A percentile compares a stretch with the other conserved stretches of the same genome.
These are phyloP conservation scores for Fusarium sp. DNA, from an alignment of 2,329 filamentous ascomycete genomes.

Conservation along the genomic window DNA sequence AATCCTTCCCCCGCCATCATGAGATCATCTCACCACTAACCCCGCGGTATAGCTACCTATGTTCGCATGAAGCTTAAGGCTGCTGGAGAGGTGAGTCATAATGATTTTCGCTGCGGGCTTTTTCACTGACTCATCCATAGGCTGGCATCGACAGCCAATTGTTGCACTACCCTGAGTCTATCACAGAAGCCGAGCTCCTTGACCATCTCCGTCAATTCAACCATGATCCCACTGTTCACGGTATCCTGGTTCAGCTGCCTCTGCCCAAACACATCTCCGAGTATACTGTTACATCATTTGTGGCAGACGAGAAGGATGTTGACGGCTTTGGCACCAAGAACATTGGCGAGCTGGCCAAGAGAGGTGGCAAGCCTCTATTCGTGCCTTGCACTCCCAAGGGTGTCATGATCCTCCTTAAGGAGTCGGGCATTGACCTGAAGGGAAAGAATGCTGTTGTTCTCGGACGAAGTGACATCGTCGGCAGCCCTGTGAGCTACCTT, in stretches of 20 bases:
- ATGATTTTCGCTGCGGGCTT: background rate
- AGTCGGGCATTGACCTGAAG: slow-evolving; percentile 83
- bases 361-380: slow-evolving; percentile 89
- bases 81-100: slow-evolving; percentile 79
- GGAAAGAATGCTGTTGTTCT: slow-evolving; percentile 97
- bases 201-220: slow-evolving; percentile 86
- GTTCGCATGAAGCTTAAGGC: slow-evolving; percentile 99
- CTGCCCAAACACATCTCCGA: slow-evolving; percentile 91
- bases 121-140: slow-evolving; percentile 57
- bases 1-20: slow-evolving; percentile 43
- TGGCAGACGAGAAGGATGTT: slow-evolving; percentile 95
- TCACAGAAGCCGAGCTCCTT: slow-evolving; percentile 87
- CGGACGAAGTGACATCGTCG: slow-evolving; percentile 96
- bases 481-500: slow-evolving; percentile 95
- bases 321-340: slow-evolving; percentile 95
- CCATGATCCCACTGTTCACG: slow-evolving; percentile 87
- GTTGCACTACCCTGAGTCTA: slow-evolving; percentile 83
- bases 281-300: slow-evolving; percentile 88
- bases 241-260: slow-evolving; percentile 93
- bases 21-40: slow-evolving; percentile 36
- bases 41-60: slow-evolving; percentile 79
- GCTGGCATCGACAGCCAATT: slow-evolving; percentile 91
- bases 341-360: slow-evolving; percentile 97
- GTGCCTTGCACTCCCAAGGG: slow-evolving; percentile 97
- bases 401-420: slow-evolving; percentile 91